These are phyloP conservation scores for Rhododendron molle DNA, from an alignment of 148 eudicot species.

Conservation along the genomic window DNA sequence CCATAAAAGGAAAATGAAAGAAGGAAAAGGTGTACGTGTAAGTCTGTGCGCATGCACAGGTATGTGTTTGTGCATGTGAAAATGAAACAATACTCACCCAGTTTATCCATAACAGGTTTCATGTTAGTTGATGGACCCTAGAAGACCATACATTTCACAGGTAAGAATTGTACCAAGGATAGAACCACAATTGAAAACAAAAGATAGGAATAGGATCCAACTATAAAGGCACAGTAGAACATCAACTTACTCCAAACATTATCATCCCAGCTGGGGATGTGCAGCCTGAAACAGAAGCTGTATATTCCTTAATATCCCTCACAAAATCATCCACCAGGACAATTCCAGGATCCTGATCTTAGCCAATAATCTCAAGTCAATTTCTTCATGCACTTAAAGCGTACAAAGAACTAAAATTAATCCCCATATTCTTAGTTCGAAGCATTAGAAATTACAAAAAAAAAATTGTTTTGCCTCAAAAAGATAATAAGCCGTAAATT, in stretches of 20 bases:
- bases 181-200: background rate
- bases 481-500: background rate
- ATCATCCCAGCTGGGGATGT: slow-evolving; percentile 72
- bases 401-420: background rate
- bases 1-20: background rate
- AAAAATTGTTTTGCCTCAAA: background rate
- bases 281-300: slow-evolving; percentile 52
- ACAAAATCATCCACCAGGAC: slow-evolving; percentile 54
- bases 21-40: background rate
- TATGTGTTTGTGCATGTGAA: background rate
- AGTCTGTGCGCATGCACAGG: background rate
- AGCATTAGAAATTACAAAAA: background rate
- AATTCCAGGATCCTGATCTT: slow-evolving; percentile 19
- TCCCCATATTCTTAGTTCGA: background rate
- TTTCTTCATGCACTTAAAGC: background rate
- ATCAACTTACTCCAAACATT: slow-evolving; percentile 70
- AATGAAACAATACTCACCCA: slow-evolving; percentile 57
- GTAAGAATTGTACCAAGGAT: slow-evolving; percentile 7
- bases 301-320: slow-evolving; percentile 45
- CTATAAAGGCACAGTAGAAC: background rate
- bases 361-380: slow-evolving; percentile 15
- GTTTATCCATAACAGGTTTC: slow-evolving; percentile 56
- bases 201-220: background rate
- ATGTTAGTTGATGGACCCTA: slow-evolving; percentile 49
- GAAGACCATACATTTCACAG: slow-evolving; percentile 18